A percentile compares a stretch with the other conserved stretches of the same genome.
phyloP scores from a whole-genome alignment of 306 rosid species.

The Citrullus colocynthis region DNA sequence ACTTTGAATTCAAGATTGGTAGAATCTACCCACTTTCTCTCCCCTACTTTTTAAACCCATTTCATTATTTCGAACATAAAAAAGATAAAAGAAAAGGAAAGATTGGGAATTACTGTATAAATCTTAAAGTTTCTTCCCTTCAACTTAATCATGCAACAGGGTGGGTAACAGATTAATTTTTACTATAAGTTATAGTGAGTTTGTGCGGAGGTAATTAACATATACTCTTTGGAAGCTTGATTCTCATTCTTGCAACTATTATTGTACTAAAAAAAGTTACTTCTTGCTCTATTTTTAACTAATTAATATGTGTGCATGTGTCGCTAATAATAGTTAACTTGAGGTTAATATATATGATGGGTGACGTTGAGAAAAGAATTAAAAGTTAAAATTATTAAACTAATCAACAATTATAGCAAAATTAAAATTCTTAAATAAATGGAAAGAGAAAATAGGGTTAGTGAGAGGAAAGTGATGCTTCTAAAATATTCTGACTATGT shows the following conservation, averaged over 20 bases:
- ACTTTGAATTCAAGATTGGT: neutral
- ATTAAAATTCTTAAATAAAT: neutral
- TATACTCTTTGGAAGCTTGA: too few species aligned
- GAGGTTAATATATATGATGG: neutral
- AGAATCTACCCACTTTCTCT: neutral
- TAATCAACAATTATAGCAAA: neutral
- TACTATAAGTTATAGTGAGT: neutral
- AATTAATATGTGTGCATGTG: neutral
- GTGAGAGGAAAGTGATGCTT: neutral
- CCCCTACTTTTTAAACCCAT: neutral
- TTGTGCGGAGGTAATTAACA: too few species aligned
- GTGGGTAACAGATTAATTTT: neutral
- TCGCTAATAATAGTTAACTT: neutral
- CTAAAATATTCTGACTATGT: neutral
- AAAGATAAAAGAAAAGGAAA: neutral
- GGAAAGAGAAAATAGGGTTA: neutral
- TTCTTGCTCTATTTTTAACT: neutral
- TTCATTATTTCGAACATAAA: neutral
- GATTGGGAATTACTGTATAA: neutral
- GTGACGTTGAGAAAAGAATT: neutral
- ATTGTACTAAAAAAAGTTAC: too few species aligned
- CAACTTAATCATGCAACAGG: neutral
- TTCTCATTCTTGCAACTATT: too few species aligned
- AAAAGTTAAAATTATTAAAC: neutral
- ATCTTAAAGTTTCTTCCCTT: neutral